These are phyloP conservation scores for Aphanomyces invadans DNA, from an alignment of 352 stramenopile genomes.

Conservation along the genomic window DNA sequence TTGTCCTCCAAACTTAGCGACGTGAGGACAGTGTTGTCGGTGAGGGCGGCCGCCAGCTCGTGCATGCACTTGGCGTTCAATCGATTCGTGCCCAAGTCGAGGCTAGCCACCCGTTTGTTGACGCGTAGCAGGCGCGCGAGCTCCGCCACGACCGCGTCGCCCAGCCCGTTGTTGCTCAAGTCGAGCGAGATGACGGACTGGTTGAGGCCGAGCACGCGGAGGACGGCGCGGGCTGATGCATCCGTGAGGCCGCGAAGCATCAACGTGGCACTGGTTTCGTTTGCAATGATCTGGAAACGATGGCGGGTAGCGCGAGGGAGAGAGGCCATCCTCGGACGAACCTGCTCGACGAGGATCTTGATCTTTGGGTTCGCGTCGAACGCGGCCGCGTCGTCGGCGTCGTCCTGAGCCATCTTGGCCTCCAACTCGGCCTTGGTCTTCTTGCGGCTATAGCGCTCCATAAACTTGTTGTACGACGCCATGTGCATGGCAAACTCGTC, in stretches of 20 bases:
- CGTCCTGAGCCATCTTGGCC: constrained; percentile 29
- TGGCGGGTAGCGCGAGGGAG: too few relatives aligned
- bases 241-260: constrained; percentile 42
- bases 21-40: constrained; percentile 41
- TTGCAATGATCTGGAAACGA: constrained; percentile 36
- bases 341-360: constrained; percentile 40
- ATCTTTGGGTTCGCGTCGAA: constrained; percentile 40
- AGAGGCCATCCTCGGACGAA: too few relatives aligned
- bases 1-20: constrained; percentile 57
- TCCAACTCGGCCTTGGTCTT: constrained; percentile 34
- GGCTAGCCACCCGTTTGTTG: constrained; percentile 43
- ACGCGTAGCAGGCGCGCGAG: constrained; percentile 46
- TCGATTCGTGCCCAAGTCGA: constrained; percentile 53
- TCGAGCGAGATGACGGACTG: constrained; percentile 48
- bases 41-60: constrained; percentile 35
- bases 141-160: constrained; percentile 33
- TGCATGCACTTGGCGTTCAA: constrained; percentile 37
- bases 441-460: constrained; percentile 40
- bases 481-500: constrained; percentile 49
- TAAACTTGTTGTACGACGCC: constrained; percentile 38
- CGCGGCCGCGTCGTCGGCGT: constrained; percentile 2
- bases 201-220: constrained; percentile 52
- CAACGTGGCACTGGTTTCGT: constrained; percentile 40
- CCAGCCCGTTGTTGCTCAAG: constrained; percentile 50
- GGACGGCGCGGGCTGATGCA: constrained; percentile 44